Percentiles rank a stretch among this genome's conserved stretches.
These are phyloP conservation scores for Parafenestella ontariensis DNA, from an alignment of 2,329 filamentous ascomycete species.

Conservation along the genomic window DNA sequence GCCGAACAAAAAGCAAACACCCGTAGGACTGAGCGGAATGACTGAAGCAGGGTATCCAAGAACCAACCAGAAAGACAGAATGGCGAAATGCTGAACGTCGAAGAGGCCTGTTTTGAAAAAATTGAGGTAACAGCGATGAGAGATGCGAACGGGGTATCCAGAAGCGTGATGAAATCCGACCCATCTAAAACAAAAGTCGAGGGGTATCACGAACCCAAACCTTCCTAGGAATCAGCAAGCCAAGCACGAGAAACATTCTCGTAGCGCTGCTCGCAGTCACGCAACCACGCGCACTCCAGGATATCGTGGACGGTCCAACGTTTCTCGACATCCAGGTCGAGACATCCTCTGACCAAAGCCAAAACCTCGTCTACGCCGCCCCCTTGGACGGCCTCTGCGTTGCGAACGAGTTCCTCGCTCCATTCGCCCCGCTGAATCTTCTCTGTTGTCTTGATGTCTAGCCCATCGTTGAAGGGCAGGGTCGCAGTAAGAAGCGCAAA, in stretches of 20 bases:
- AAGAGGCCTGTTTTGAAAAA: neutral
- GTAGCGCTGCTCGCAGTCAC: constrained; percentile 38
- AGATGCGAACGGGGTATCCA: constrained; percentile 36
- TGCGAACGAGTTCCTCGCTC: constrained; percentile 59
- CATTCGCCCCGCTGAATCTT: constrained; percentile 68
- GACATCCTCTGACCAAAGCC: constrained; percentile 66
- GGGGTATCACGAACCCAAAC: constrained; percentile 1
- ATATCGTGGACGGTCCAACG: constrained; percentile 66
- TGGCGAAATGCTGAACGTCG: neutral
- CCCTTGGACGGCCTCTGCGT: constrained; percentile 49
- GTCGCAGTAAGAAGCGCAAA: constrained; percentile 67
- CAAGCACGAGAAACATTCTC: constrained; percentile 41
- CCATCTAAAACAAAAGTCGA: constrained; percentile 9
- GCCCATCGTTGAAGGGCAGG: constrained; percentile 67
- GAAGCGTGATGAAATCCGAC: constrained; percentile 12
- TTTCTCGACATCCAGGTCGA: constrained; percentile 62
- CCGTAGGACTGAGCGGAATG: constrained; percentile 8
- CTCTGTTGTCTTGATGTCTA: constrained; percentile 64
- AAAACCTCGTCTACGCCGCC: constrained; percentile 55
- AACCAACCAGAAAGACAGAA: neutral
- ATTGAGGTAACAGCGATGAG: constrained; percentile 5
- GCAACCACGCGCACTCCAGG: constrained; percentile 63
- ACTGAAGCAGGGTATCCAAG: constrained; percentile 31
- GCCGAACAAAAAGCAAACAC: constrained; percentile 5
- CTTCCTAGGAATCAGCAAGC: constrained; percentile 28